Conservation (phyloP, 2,329 filamentous ascomycete species). For the Neoarthrinium moseri region DNA sequence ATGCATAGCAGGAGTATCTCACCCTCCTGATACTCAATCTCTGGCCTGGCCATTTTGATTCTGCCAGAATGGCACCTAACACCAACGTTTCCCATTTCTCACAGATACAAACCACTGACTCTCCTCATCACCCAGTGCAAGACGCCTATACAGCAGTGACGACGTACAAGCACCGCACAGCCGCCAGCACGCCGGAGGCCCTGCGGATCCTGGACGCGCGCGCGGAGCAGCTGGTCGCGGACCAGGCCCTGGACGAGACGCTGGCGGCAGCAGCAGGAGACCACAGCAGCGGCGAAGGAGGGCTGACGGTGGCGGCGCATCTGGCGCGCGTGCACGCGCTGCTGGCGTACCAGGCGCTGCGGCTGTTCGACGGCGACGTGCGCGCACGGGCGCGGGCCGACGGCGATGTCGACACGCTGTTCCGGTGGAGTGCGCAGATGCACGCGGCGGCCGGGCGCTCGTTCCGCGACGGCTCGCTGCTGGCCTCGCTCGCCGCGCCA, state of each 20-base stretch:
- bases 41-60: too few relatives aligned
- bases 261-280: conserved; percentile 8
- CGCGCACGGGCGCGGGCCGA: conserved; percentile 30
- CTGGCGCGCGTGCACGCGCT: conserved; percentile 23
- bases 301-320: conserved; percentile 15
- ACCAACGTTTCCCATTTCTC: too few relatives aligned
- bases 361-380: conserved; percentile 33
- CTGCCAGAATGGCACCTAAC: too few relatives aligned
- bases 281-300: too few relatives aligned
- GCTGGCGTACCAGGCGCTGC: conserved; percentile 30
- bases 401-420: conserved; percentile 26
- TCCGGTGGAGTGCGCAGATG: conserved; percentile 16
- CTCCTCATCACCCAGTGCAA: too few relatives aligned
- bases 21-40: too few relatives aligned
- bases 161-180: conserved; percentile 18
- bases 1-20: too few relatives aligned
- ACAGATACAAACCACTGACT: too few relatives aligned
- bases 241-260: conserved; percentile 17
- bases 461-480: too few relatives aligned
- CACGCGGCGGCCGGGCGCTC: conserved; percentile 9
- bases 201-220: conserved; percentile 23
- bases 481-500: too few relatives aligned
- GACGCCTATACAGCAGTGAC: conserved; percentile 23
- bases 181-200: conserved; percentile 13
- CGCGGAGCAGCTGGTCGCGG: conserved; percentile 20